Base-by-base conservation (phyloP, 805 yeast genomes). In the Nadsonia fulvescens region DNA sequence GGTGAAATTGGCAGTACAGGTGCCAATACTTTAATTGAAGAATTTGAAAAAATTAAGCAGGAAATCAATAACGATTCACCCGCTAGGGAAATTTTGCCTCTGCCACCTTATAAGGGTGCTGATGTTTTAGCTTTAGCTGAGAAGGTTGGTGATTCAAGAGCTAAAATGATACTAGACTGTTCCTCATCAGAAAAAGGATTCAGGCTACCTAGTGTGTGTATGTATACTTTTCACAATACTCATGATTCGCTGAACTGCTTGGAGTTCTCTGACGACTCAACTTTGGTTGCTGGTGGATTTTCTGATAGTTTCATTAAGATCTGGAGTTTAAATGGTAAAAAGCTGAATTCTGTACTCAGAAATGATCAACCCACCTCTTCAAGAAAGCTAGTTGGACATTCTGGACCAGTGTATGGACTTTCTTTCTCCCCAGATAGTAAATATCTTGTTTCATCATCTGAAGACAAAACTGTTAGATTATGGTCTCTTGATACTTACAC, bases 141-240 rank as follows among this genome's bases (percentile, higher is more conserved):
- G 34, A 65, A 70, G 31, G 78, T 89, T 15, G 78, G 70, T 40
- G 96, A 86, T 48, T 68, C 86, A 6, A 61, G 93, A 32, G 66
- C 77, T 17, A 67, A 73, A 35, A 58, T 81, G 12, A n/a, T n/a
- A n/a, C n/a, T n/a, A n/a, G n/a, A n/a, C n/a, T n/a, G n/a, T n/a
- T n/a, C n/a, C n/a, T n/a, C n/a, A n/a, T n/a, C n/a, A n/a, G n/a
- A n/a, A n/a, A n/a, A n/a, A n/a, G n/a, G n/a, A n/a, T n/a, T n/a
- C n/a, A n/a, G n/a, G n/a, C 66, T 86, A 14, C 98, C 98, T 12
- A 76, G 92, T 30, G 93, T 86, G 18, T 89, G 96, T 51, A 79
- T 86, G 93, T 89, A 89, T 56, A 86, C 96, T 1, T 83, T 89
- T 55, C 98, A 89, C 57, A 89, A 89, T 51, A 78, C 95, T 7